Evolutionary conservation across 2,329 filamentous ascomycete species (phyloP), one percentile per base, ranked within the genome.

Genomic region (Aspergillus cejpii): DNA sequence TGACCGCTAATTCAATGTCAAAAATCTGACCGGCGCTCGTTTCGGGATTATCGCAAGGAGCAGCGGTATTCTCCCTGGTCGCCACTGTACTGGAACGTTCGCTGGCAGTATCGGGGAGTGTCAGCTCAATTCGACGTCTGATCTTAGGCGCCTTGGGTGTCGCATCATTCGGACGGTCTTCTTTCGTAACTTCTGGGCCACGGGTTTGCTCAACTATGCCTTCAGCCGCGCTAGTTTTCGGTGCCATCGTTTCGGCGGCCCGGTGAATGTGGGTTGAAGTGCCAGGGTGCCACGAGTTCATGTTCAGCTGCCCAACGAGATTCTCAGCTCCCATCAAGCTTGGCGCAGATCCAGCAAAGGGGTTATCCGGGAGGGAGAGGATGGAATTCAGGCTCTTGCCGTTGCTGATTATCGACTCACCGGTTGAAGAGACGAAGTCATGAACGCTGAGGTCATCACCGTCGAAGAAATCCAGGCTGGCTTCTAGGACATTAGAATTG

Each of bases 401-500:
- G 49, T 63, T 63, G 58, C 56, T 64, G 36, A 55, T 50, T 49
- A 61, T 60, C 56, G 63, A 68, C 63, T 68, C 65, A 65, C 63
- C 64, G 41, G 55, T 52, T 46, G 65, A 67, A 53, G 65, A 68
- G 49, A 61, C 53, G 53, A 65, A 68, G 50, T 67, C 65, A 50
- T 65, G 62, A 38, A 65, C 56, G 47, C 64, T 66, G 45, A 64
- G 60, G 39, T 63, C 55, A 44, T 65, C 60, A 31, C 57, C 55
- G 41, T 61, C 58, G 43, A 61, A 62, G 3, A 53, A 58, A 41
- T 57, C 50, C 7, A 56, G 24, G 28, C 62, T 54, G 20, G 57
- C 43, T 23, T 62, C 70, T 17, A 79, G 60, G 15, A 72, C 62
- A 10, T 71, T 72, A 12, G 78, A 79, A 56, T 73, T 78, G 39